Percentiles rank a stretch among this genome's conserved stretches.
Evolutionary conservation across 2,329 filamentous ascomycete species (phyloP).

Genomic region (Aspergillus cejpii): DNA sequence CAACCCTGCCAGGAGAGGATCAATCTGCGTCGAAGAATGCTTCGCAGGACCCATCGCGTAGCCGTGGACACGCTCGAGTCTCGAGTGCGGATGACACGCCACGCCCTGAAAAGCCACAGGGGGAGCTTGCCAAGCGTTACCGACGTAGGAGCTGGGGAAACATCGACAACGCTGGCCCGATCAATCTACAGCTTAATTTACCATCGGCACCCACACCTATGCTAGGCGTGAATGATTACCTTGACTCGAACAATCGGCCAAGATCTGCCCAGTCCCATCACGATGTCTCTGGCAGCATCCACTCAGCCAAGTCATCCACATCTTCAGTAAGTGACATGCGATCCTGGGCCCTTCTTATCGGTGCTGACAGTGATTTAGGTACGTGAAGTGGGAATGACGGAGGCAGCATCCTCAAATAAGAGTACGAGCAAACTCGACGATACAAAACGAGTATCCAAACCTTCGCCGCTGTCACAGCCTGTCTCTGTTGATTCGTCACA

Average conservation of each 20-base stretch:
- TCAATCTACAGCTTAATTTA: constrained; percentile 30
- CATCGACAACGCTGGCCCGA: constrained; percentile 44
- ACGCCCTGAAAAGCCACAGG: constrained; percentile 46
- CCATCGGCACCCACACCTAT: constrained; percentile 29
- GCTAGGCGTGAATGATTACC: constrained; percentile 33
- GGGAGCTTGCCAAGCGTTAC: constrained; percentile 68
- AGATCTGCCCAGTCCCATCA: constrained; percentile 41
- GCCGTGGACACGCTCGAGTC: constrained; percentile 50
- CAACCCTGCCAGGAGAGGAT: constrained; percentile 8
- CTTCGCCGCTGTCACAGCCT: constrained; percentile 69
- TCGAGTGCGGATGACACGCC: constrained; percentile 66
- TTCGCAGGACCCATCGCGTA: constrained; percentile 32
- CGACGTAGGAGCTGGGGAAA: constrained; percentile 77
- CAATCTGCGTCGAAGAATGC: constrained; percentile 25
- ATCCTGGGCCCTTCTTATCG: neutral
- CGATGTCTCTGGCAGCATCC: constrained; percentile 60
- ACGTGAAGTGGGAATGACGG: constrained; percentile 19
- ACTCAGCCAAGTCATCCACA: constrained; percentile 48
- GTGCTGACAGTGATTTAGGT: constrained; percentile 14
- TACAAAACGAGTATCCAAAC: constrained; percentile 57
- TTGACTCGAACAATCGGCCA: constrained; percentile 28
- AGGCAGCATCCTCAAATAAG: constrained; percentile 20
- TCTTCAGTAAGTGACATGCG: constrained; percentile 56
- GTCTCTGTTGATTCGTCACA: constrained; percentile 43
- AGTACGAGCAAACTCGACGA: constrained; percentile 55